These are phyloP conservation scores for Penicillium sp. DNA, from an alignment of 2,329 filamentous ascomycete genomes.

Conservation along the genomic window DNA sequence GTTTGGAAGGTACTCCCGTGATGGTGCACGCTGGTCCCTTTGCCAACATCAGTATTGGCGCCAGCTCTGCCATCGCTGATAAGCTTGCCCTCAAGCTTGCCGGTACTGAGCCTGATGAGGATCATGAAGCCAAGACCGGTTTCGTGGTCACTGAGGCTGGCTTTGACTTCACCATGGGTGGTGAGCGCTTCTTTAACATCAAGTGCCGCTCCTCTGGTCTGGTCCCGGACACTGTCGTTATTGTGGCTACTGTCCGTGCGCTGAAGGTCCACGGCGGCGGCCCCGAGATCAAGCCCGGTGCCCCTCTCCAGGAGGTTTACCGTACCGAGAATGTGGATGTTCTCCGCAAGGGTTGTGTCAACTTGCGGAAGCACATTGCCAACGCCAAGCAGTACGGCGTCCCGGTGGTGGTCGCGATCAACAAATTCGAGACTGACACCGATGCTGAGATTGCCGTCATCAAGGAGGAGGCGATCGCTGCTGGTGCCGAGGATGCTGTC, in stretches of 20 bases:
- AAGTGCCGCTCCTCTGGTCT: slow-evolving; percentile 96
- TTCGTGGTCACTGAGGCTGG: slow-evolving; percentile 96
- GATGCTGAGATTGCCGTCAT: slow-evolving; percentile 87
- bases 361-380: slow-evolving; percentile 90
- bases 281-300: slow-evolving; percentile 87
- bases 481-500: slow-evolving; percentile 91
- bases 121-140: slow-evolving; percentile 76
- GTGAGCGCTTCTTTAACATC: slow-evolving; percentile 99
- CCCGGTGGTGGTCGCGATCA: slow-evolving; percentile 94
- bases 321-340: slow-evolving; percentile 91
- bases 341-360: slow-evolving; percentile 84
- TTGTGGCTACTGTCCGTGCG: slow-evolving; percentile 92
- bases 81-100: slow-evolving; percentile 94
- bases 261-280: slow-evolving; percentile 97
- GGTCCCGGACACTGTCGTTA: slow-evolving; percentile 86
- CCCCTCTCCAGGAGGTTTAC: slow-evolving; percentile 82
- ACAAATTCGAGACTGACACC: slow-evolving; percentile 92
- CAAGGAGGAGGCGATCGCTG: slow-evolving; percentile 84
- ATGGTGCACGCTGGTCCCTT: slow-evolving; percentile 98
- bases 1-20: slow-evolving; percentile 91
- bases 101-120: slow-evolving; percentile 88
- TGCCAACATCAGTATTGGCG: slow-evolving; percentile 96
- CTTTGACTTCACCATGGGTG: slow-evolving; percentile 99
- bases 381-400: slow-evolving; percentile 89
- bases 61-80: slow-evolving; percentile 91